phyloP scores from a whole-genome alignment of 2,329 filamentous ascomycete genomes.

The Talaromyces sp. region DNA sequence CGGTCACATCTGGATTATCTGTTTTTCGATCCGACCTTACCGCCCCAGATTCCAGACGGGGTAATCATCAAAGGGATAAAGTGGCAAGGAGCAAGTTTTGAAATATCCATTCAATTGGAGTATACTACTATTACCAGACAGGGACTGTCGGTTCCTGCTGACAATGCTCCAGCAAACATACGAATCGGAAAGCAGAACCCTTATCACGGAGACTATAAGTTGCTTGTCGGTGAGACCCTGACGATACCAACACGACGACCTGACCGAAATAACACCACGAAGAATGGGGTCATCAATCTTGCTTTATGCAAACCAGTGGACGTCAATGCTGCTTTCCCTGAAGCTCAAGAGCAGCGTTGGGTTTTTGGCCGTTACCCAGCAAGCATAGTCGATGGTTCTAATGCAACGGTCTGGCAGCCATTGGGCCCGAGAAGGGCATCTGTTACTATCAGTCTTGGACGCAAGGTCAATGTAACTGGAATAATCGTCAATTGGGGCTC shows the following conservation, averaged over 20 bases:
- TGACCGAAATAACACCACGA: not conserved
- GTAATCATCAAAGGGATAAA: slow-evolving; percentile 15
- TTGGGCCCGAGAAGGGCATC: slow-evolving; percentile 7
- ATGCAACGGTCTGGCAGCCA: slow-evolving; percentile 21
- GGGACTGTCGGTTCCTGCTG: not conserved
- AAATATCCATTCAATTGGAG: slow-evolving; percentile 14
- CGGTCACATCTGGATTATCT: slow-evolving; percentile 9
- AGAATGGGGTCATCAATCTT: not conserved
- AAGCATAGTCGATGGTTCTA: slow-evolving; percentile 18
- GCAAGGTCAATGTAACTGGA: not conserved
- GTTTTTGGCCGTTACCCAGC: slow-evolving; percentile 18
- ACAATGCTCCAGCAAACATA: not conserved
- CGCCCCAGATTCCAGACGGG: slow-evolving; percentile 17
- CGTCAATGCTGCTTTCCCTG: not conserved
- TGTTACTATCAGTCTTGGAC: slow-evolving; percentile 6
- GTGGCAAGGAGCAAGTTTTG: slow-evolving; percentile 20
- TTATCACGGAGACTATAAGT: not conserved
- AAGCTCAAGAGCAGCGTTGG: slow-evolving; percentile 4
- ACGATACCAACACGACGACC: slow-evolving; percentile 11
- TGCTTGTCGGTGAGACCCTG: slow-evolving; percentile 8
- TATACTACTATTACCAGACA: slow-evolving; percentile 14
- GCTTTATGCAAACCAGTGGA: slow-evolving; percentile 15
- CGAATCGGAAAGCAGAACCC: slow-evolving; percentile 8
- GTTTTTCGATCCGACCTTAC: slow-evolving; percentile 18
- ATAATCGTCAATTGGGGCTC: slow-evolving; percentile 19